Evolutionary conservation across 148 eudicot species (phyloP).

Genomic region (Cornus suecica): DNA sequence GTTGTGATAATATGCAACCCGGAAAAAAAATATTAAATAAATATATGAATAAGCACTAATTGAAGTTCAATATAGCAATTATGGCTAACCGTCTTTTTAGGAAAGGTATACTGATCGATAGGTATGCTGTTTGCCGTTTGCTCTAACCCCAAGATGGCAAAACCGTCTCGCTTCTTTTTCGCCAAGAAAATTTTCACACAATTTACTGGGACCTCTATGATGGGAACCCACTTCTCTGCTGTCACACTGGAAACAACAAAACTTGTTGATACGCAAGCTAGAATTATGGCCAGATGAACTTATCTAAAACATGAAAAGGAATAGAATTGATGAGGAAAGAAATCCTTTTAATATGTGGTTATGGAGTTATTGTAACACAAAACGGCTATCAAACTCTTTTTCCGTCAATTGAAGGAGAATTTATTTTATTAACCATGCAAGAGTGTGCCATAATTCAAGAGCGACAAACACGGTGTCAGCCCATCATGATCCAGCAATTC

Average conservation of each 20-base stretch:
- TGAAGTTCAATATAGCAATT: no score
- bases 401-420: constrained; percentile 2
- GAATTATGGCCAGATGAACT: neutral
- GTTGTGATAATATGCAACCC: neutral
- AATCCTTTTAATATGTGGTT: no score
- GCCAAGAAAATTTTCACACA: constrained; percentile 73
- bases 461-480: neutral
- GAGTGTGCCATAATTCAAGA: neutral
- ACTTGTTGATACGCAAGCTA: neutral
- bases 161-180: constrained; percentile 87
- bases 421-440: neutral
- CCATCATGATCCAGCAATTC: neutral
- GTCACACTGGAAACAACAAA: constrained; percentile 63
- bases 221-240: constrained; percentile 97
- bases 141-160: constrained; percentile 84
- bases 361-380: neutral
- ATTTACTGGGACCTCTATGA: constrained; percentile 73
- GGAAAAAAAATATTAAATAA: neutral
- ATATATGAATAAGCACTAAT: neutral
- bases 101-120: constrained; percentile 74
- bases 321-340: no score
- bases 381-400: neutral
- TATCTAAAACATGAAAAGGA: neutral
- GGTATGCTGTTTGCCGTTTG: constrained; percentile 92
- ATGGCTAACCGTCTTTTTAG: constrained; percentile 64